Evolutionary conservation across 495 filamentous ascomycete genomes (phyloP).

Genomic region (Penicillium desertorum): DNA sequence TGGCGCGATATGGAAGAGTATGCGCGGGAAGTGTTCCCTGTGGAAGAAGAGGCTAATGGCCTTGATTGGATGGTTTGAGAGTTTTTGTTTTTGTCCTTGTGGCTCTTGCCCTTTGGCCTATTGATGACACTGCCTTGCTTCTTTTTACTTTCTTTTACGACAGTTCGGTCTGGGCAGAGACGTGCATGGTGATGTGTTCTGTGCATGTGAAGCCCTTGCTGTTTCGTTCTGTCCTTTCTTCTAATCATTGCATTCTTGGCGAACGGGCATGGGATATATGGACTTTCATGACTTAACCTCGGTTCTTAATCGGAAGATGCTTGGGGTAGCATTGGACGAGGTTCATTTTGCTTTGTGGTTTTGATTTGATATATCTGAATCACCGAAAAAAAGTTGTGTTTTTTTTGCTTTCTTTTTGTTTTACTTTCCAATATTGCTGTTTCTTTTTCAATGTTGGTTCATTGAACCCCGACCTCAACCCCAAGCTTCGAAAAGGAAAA

Average conservation of each 20-base stretch:
- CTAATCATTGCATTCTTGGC: constrained; percentile 34
- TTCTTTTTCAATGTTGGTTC: neutral
- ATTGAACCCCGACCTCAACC: neutral
- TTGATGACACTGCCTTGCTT: constrained; percentile 11
- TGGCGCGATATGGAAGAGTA: constrained; percentile 92
- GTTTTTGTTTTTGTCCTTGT: neutral
- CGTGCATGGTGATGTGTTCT: constrained; percentile 35
- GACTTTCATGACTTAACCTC: constrained; percentile 23
- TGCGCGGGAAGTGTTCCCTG: constrained; percentile 88
- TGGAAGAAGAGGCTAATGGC: constrained; percentile 92
- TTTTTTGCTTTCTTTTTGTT: constrained; percentile 5
- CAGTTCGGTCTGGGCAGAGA: constrained; percentile 22
- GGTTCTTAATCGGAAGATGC: constrained; percentile 29
- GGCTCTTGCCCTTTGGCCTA: constrained; percentile 2
- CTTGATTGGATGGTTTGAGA: constrained; percentile 79
- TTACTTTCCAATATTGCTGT: constrained; percentile 8
- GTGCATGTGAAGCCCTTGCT: constrained; percentile 29
- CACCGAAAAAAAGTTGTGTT: constrained; percentile 16
- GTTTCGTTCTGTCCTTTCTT: constrained; percentile 18
- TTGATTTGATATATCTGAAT: constrained; percentile 4
- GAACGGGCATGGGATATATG: constrained; percentile 43
- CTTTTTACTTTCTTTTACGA: constrained; percentile 16
- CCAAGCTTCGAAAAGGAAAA: constrained; percentile 8
- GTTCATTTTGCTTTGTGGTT: constrained; percentile 8
- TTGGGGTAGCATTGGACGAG: constrained; percentile 13